A percentile compares a stretch with the other conserved stretches of the same genome.
Conservation (phyloP, 2,329 filamentous ascomycete species). For the Colletotrichum sp. region DNA sequence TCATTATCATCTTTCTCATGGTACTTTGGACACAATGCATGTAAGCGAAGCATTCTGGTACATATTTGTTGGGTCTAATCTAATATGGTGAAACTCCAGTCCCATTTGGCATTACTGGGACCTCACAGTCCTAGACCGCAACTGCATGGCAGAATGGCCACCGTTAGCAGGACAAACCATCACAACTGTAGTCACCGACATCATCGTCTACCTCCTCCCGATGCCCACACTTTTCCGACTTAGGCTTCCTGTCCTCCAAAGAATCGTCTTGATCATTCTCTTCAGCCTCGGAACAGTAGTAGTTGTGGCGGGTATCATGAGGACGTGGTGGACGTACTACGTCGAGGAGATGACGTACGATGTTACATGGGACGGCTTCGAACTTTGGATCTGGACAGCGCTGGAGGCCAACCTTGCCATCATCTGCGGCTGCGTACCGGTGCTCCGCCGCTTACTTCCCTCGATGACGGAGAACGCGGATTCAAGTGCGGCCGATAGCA, state of each 20-base stretch:
- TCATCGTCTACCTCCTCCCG: constrained; percentile 40
- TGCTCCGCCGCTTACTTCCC: neutral
- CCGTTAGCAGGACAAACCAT: constrained; percentile 34
- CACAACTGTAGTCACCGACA: constrained; percentile 35
- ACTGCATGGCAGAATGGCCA: constrained; percentile 34
- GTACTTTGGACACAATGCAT: constrained; percentile 41
- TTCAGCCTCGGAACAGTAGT: constrained; percentile 42
- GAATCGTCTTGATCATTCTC: constrained; percentile 38
- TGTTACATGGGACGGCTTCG: constrained; percentile 44
- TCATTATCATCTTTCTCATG: constrained; percentile 36
- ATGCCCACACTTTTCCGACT: constrained; percentile 37
- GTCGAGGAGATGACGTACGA: constrained; percentile 38
- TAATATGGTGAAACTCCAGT: neutral
- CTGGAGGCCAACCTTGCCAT: constrained; percentile 46
- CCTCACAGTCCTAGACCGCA: constrained; percentile 2
- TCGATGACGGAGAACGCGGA: neutral
- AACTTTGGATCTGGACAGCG: constrained; percentile 47
- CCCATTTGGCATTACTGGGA: constrained; percentile 33
- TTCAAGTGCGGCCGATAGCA: neutral
- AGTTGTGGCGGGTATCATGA: constrained; percentile 38
- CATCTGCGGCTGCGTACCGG: constrained; percentile 38
- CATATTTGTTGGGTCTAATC: neutral
- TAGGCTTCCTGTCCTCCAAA: constrained; percentile 35
- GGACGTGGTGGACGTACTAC: constrained; percentile 37
- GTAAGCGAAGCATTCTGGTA: constrained; percentile 21